phyloP scores from a whole-genome alignment of 2,329 filamentous ascomycete genomes.

The Epichloe amarillans region DNA sequence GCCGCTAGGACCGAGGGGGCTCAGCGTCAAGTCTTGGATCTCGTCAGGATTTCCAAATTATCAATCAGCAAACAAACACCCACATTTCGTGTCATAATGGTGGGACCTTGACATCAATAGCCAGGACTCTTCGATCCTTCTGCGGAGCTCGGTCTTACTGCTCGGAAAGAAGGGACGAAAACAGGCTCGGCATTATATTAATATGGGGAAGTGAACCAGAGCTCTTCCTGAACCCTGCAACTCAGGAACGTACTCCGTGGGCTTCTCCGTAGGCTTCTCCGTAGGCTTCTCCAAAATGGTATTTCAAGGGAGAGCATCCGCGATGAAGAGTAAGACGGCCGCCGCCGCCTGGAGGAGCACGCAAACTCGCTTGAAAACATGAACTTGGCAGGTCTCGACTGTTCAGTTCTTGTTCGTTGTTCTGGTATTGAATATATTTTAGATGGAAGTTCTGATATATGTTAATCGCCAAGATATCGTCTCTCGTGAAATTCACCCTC shows the following conservation, averaged over 20 bases:
- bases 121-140: neutral
- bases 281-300: too few relatives aligned
- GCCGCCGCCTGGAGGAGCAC: neutral
- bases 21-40: constrained; percentile 7
- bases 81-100: constrained; percentile 11
- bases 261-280: too few relatives aligned
- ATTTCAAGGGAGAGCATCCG: neutral
- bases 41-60: constrained; percentile 11
- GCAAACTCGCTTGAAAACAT: neutral
- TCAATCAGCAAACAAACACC: constrained; percentile 20
- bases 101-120: constrained; percentile 6
- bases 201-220: neutral
- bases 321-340: neutral
- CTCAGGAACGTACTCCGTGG: neutral
- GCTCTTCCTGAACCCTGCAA: neutral
- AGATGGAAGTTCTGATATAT: too few relatives aligned
- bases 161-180: constrained; percentile 12
- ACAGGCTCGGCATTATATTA: neutral
- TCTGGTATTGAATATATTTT: too few relatives aligned
- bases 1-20: neutral
- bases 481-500: too few relatives aligned
- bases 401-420: too few relatives aligned
- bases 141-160: constrained; percentile 7
- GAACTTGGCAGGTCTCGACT: too few relatives aligned
- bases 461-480: too few relatives aligned